Conservation (phyloP, 176 grass and related monocot species). For the Secale cereale region DNA sequence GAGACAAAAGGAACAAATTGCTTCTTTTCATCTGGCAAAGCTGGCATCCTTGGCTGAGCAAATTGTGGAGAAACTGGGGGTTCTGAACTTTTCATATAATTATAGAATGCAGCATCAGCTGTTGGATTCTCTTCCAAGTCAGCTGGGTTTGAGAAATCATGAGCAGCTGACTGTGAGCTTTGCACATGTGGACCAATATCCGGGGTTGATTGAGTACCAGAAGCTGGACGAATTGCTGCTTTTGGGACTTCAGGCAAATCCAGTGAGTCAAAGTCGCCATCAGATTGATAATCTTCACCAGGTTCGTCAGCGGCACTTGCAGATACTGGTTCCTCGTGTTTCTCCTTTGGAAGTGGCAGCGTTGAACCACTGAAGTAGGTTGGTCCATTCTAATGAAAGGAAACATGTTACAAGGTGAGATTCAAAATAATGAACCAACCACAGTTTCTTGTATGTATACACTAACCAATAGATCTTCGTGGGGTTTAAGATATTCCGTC, state of each 20-base stretch:
- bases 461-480: conserved; percentile 94
- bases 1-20: conserved; percentile 72
- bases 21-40: conserved; percentile 42
- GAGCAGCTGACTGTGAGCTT: conserved; percentile 19
- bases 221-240: conserved; percentile 45
- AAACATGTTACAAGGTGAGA: conserved; percentile 8
- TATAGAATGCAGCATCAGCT: conserved; percentile 22
- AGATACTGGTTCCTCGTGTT: conserved; percentile 48
- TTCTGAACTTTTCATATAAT: conserved; percentile 30
- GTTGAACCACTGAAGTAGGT: conserved; percentile 65
- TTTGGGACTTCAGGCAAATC: conserved; percentile 92
- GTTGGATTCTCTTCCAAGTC: conserved; percentile 50
- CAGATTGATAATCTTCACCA: conserved; percentile 52
- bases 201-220: conserved; percentile 35
- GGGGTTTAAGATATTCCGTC: conserved; percentile 69
- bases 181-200: conserved; percentile 27
- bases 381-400: conserved; percentile 74
- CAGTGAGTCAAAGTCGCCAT: too few relatives aligned
- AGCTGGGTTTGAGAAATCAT: conserved; percentile 25
- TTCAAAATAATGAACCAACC: conserved; percentile 14
- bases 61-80: conserved; percentile 29
- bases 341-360: conserved; percentile 68
- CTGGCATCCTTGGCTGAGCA: conserved; percentile 36
- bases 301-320: conserved; percentile 17
- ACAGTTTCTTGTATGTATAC: not conserved